Base-by-base conservation (phyloP, 2,329 filamentous ascomycete species). In the Fusarium nisikadoi region DNA sequence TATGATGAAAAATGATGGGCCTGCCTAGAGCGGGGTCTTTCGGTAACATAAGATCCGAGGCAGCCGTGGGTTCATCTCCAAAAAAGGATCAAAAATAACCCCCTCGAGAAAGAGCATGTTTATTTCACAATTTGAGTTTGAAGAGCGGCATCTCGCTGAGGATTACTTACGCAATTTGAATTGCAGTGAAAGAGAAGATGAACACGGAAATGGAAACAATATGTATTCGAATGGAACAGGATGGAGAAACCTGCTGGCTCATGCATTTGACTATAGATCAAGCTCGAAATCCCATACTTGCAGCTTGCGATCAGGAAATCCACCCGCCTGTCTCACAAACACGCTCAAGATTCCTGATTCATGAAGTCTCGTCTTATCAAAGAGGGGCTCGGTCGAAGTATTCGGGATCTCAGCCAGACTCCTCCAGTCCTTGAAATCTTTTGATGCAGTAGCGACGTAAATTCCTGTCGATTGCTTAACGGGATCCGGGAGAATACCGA, bases 231-330 rank as follows among this genome's bases (percentile, higher is more conserved):
- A n/a, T n/a, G 8, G 5, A 8, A 13, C 38, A n/a, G 7, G 38
- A 41, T n/a, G 4, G 4, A 41, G 11, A 14, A 8, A 39, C 12
- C 23, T 6, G 14, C 2, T 13, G 17, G 7, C 33, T 53, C 23
- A 39, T 27, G 14, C 8, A 13, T 6, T 11, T 13, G 2, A 39
- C 27, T 50, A 67, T 0, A 71, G 8, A 7, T 59, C 70, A 12
- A 73, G 55, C 23, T 73, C 70, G 27, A 73, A 73, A 12, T 73
- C 70, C 70, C 70, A 73, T 1, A 73, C 66, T 36, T 73, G 66
- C 1, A 73, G 5, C n/a, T 73, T 73, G 5, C 70, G 53, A 7
- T 71, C 35, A 0, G 70, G 70, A 17, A 55, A 73, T 0, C 53
- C 39, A 0, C 70, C 70, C 19, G 38, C 70, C 13, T 73, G 70